phyloP scores from a whole-genome alignment of 1,139 yeast species.

The Suhomyces coccinellae region DNA sequence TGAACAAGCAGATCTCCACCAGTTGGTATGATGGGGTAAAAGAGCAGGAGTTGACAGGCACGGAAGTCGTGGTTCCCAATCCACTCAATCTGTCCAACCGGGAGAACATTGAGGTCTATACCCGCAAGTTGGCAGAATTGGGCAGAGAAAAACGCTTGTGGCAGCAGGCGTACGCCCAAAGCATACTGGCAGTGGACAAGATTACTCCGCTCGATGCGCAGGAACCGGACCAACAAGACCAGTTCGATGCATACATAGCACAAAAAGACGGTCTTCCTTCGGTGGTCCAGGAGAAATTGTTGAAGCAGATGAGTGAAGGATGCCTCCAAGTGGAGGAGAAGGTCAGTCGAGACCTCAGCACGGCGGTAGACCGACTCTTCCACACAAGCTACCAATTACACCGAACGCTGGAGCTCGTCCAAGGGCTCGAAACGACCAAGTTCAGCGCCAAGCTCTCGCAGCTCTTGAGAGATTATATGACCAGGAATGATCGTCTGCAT shows the following conservation, averaged over 20 bases:
- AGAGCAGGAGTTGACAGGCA: conserved; percentile 23
- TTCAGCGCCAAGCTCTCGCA: conserved; percentile 10
- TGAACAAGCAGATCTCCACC: conserved; percentile 57
- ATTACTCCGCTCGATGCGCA: not conserved
- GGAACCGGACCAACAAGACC: not conserved
- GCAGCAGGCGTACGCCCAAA: conserved; percentile 34
- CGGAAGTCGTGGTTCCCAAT: conserved; percentile 22
- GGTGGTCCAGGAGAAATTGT: conserved; percentile 5
- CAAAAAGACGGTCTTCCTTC: conserved; percentile 4
- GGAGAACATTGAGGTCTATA: conserved; percentile 18
- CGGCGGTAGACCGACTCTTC: conserved; percentile 16
- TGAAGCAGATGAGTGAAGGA: conserved; percentile 4
- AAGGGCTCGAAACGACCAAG: conserved; percentile 7
- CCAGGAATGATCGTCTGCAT: conserved; percentile 2
- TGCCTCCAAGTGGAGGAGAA: conserved; percentile 1
- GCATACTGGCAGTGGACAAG: conserved; percentile 18
- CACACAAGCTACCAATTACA: conserved; percentile 18
- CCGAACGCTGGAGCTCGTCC: conserved; percentile 15
- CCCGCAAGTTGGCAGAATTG: conserved; percentile 44
- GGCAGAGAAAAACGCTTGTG: conserved; percentile 51
- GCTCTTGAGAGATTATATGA: conserved; percentile 14
- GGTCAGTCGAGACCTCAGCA: conserved; percentile 10
- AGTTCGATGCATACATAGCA: not conserved
- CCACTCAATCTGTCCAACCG: conserved; percentile 17
- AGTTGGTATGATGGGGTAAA: conserved; percentile 62